These are phyloP conservation scores for Lasiodiplodia theobromae DNA, from an alignment of 2,329 filamentous ascomycete genomes.

Conservation along the genomic window DNA sequence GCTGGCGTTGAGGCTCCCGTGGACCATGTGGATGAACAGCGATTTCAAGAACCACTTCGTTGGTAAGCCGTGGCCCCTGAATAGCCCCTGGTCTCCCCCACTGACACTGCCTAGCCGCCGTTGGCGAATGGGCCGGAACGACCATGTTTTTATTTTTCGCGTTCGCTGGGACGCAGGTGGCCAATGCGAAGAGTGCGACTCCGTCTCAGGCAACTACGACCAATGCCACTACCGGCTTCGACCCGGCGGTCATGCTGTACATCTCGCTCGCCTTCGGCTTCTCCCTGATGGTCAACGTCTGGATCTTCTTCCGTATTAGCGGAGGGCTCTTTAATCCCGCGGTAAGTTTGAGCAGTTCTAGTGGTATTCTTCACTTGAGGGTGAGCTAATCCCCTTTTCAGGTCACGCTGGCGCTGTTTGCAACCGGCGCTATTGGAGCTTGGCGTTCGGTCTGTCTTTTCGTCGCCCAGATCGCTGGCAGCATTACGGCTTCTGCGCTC, in stretches of 20 bases:
- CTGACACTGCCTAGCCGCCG: neutral
- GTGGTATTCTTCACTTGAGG: neutral
- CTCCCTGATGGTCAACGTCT: slow-evolving; percentile 50
- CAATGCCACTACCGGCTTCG: slow-evolving; percentile 53
- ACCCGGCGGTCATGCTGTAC: slow-evolving; percentile 51
- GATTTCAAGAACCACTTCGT: slow-evolving; percentile 43
- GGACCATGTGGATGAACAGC: slow-evolving; percentile 48
- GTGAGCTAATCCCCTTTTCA: slow-evolving; percentile 29
- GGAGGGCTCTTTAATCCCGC: slow-evolving; percentile 51
- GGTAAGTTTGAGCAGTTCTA: slow-evolving; percentile 43
- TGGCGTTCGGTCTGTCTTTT: slow-evolving; percentile 43
- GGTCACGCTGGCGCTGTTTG: slow-evolving; percentile 48
- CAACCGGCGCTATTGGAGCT: slow-evolving; percentile 41
- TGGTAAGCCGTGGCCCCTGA: neutral
- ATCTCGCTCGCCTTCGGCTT: slow-evolving; percentile 48
- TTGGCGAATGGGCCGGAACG: slow-evolving; percentile 29
- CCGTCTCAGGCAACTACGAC: slow-evolving; percentile 49
- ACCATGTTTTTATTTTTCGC: slow-evolving; percentile 35
- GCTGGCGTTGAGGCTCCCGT: slow-evolving; percentile 39
- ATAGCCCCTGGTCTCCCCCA: neutral
- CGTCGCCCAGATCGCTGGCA: slow-evolving; percentile 41
- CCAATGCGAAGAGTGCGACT: slow-evolving; percentile 50
- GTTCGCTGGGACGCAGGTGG: slow-evolving; percentile 52
- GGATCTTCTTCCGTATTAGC: slow-evolving; percentile 50
- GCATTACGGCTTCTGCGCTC: slow-evolving; percentile 35